phyloP scores from a whole-genome alignment of 441 rosid species.

The Bruguiera hainesii region DNA sequence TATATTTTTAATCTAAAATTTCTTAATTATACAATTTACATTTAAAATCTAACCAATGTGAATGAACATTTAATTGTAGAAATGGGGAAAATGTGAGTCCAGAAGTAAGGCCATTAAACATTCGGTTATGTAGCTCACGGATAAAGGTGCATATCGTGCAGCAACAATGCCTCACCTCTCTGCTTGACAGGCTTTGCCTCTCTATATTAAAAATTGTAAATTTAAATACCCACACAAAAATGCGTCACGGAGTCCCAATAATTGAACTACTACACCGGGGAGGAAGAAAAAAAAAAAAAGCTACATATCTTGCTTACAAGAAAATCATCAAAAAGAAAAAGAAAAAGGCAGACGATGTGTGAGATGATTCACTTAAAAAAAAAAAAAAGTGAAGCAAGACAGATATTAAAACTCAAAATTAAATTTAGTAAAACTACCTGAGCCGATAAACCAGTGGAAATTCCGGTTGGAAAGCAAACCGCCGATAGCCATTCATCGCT shows the following conservation, averaged over 20 bases:
- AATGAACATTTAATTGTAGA: slow-evolving; percentile 24
- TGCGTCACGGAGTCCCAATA: too few species aligned
- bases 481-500: slow-evolving; percentile 64
- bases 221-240: too few species aligned
- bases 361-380: too few species aligned
- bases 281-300: too few species aligned
- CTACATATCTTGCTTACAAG: not conserved
- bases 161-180: slow-evolving; percentile 26
- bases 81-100: slow-evolving; percentile 20
- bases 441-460: slow-evolving; percentile 59
- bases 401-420: too few species aligned
- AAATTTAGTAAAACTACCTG: slow-evolving; percentile 45
- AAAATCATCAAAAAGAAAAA: not conserved
- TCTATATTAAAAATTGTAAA: not conserved
- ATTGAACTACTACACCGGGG: too few species aligned
- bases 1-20: too few species aligned
- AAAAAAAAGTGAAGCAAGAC: too few species aligned
- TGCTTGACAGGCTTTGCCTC: slow-evolving; percentile 45
- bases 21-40: too few species aligned
- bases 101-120: slow-evolving; percentile 31
- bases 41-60: not conserved
- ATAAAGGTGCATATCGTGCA: slow-evolving; percentile 25
- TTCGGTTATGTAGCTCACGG: slow-evolving; percentile 27
- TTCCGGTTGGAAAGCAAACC: slow-evolving; percentile 67
- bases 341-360: too few species aligned